These are phyloP conservation scores for Lyophyllum shimeji DNA, from an alignment of 768 basidiomycete genomes.

Conservation along the genomic window DNA sequence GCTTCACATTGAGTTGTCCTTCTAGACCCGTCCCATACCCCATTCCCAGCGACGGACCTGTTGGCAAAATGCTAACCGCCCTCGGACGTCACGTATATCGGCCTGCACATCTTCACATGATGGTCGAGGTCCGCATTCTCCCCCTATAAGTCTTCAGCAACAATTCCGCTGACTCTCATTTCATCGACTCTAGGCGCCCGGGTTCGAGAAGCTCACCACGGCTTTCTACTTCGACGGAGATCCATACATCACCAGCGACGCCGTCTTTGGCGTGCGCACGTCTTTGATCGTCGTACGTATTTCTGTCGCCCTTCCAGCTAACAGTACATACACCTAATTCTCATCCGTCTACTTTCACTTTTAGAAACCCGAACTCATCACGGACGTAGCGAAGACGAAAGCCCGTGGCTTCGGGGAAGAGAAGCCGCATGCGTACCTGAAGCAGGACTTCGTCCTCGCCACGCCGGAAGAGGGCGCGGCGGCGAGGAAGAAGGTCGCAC, in stretches of 20 bases:
- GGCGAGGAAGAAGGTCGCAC: conserved; percentile 25
- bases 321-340: neutral
- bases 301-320: neutral
- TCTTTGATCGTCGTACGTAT: conserved; percentile 70
- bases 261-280: conserved; percentile 81
- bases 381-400: conserved; percentile 52
- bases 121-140: conserved; percentile 48
- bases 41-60: conserved; percentile 79
- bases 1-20: neutral
- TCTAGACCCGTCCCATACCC: conserved; percentile 60
- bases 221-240: conserved; percentile 76
- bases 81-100: conserved; percentile 73
- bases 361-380: conserved; percentile 53
- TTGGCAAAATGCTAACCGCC: conserved; percentile 54
- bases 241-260: conserved; percentile 63
- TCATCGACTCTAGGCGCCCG: conserved; percentile 46
- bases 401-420: conserved; percentile 51
- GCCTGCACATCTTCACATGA: conserved; percentile 79
- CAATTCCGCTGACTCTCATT: neutral
- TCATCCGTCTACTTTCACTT: conserved; percentile 17
- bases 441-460: conserved; percentile 41
- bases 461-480: conserved; percentile 36
- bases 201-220: conserved; percentile 71
- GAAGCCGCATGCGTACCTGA: conserved; percentile 37
- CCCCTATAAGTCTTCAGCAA: neutral